Conservation (phyloP, 2,329 filamentous ascomycete species). For the Penicillium sp. region DNA sequence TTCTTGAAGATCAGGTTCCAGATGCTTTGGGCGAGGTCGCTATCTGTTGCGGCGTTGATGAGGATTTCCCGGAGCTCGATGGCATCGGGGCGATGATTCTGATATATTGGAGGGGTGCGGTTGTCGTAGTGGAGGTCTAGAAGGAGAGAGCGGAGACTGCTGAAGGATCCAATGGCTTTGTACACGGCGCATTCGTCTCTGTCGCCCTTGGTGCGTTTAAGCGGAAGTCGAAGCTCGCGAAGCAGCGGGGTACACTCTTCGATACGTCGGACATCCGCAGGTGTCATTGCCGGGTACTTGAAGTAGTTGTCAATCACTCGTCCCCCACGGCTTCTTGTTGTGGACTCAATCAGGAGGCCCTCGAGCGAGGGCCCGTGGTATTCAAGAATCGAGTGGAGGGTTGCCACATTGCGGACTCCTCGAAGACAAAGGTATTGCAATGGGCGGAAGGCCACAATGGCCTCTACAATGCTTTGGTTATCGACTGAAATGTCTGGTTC, state of each 20-base stretch:
- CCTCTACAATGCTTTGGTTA: not conserved
- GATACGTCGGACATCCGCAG: not conserved
- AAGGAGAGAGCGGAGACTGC: not conserved
- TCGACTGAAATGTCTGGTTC: not conserved
- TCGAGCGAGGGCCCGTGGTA: not conserved
- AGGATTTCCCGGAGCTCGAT: slow-evolving; percentile 1
- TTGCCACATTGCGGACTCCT: not conserved
- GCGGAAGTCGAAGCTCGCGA: not conserved
- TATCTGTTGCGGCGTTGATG: slow-evolving; percentile 12
- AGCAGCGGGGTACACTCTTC: not conserved
- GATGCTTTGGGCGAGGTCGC: not conserved
- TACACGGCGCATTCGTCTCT: not conserved
- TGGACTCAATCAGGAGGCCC: not conserved
- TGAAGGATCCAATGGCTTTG: not conserved
- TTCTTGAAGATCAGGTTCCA: slow-evolving; percentile 5
- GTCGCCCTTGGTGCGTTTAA: not conserved
- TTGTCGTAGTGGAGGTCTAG: not conserved
- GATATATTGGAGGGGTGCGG: not conserved
- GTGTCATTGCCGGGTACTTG: not conserved
- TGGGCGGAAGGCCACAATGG: not conserved
- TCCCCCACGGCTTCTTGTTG: not conserved
- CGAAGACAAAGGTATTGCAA: not conserved
- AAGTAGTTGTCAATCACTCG: not conserved
- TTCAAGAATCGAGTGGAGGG: not conserved
- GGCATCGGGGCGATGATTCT: not conserved